Evolutionary conservation across 2,329 filamentous ascomycete genomes (phyloP), one percentile per base, ranked within the genome.

Genomic region (Diaporthe citriasiana): DNA sequence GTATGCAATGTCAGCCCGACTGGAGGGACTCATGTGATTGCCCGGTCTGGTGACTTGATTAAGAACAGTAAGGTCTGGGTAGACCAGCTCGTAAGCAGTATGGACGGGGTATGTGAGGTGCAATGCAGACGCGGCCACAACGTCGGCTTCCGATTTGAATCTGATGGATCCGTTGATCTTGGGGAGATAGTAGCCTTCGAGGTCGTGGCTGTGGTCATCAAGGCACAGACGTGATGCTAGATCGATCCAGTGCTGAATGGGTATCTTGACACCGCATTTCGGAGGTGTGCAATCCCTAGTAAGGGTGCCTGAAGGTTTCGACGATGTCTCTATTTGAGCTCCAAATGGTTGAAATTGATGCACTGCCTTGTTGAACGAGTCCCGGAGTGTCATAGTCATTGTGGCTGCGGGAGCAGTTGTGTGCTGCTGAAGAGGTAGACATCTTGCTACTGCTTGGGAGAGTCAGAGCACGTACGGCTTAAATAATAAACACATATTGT

Each of bases 161-260:
- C 0, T n/a, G 1, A 27, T 59, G 27, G 6, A 4, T 2, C 4
- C n/a, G 4, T 22, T 6, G 19, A 25, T 2, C 13, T 7, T 1
- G 22, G 56, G 22, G 33, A 59, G 35, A 17, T 1, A 17, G 2
- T 4, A 9, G 33, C 4, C 25, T 17, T 6, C 12, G 56, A 59
- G 56, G 0, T 40, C 2, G 33, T 25, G 22, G 3, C 5, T 25
- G 33, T 59, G 5, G 2, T 38, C 2, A 0, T 40, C 33, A 27
- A 59, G 56, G 35, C 56, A 59, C 1, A 40, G n/a, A 1, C 19
- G 8, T 25, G 33, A 8, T 25, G 35, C 56, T 12, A 59, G 19
- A 1, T 15, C 22, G 33, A 5, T 27, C 56, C 56, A 59, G 56
- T 59, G 56, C 12, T n/a, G 1, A 1, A 57, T 4, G 0, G 55